Conservation (phyloP, 2,329 filamentous ascomycete species). For the Alternaria atra region DNA sequence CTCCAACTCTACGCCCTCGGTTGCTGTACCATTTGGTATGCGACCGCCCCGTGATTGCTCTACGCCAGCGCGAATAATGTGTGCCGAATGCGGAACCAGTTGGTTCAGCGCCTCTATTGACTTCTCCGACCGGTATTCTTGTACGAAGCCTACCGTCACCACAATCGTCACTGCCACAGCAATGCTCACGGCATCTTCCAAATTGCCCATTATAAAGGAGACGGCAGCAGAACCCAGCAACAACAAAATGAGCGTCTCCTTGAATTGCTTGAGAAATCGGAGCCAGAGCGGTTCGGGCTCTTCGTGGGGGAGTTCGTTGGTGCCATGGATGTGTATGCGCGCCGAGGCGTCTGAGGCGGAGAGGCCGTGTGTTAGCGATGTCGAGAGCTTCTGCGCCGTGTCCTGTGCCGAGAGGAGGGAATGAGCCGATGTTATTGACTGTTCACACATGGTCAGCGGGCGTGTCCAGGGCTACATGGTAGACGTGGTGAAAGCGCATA, state of each 20-base stretch:
- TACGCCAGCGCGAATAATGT: constrained; percentile 74
- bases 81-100: constrained; percentile 92
- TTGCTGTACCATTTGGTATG: constrained; percentile 32
- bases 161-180: constrained; percentile 96
- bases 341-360: constrained; percentile 81
- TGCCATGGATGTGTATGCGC: constrained; percentile 80
- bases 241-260: constrained; percentile 93
- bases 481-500: constrained; percentile 7
- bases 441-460: constrained; percentile 28
- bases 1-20: constrained; percentile 57
- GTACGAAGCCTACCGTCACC: constrained; percentile 92
- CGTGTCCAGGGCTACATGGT: constrained; percentile 14
- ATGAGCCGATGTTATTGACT: constrained; percentile 60
- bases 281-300: constrained; percentile 94
- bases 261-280: constrained; percentile 95
- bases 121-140: constrained; percentile 97
- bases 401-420: constrained; percentile 78
- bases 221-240: constrained; percentile 87
- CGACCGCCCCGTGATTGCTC: constrained; percentile 34
- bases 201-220: constrained; percentile 90
- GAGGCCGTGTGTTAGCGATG: constrained; percentile 84
- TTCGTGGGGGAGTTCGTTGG: constrained; percentile 94
- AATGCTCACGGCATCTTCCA: constrained; percentile 95
- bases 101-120: constrained; percentile 94
- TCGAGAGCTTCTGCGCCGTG: constrained; percentile 78